phyloP scores from a whole-genome alignment of 2,329 filamentous ascomycete genomes.

The Sclerotiophoma versabilis region DNA sequence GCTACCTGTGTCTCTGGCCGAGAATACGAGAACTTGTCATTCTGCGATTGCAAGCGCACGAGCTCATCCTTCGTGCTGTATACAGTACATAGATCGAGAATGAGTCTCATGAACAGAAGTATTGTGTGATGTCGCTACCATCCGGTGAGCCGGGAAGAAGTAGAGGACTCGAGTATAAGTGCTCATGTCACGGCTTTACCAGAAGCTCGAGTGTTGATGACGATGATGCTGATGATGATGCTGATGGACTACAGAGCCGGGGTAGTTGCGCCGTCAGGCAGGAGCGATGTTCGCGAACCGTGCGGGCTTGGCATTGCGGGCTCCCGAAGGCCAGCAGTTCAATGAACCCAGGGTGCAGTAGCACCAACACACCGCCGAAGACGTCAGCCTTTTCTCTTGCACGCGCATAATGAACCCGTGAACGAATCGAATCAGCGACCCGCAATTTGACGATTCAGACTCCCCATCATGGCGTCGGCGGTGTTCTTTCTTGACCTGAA shows the following conservation, averaged over 20 bases:
- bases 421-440: conserved; percentile 5
- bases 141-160: too few species aligned
- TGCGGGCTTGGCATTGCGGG: conserved; percentile 14
- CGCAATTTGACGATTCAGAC: conserved; percentile 4
- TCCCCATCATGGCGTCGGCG: conserved; percentile 83
- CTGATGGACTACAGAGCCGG: neutral
- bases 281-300: neutral
- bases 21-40: too few species aligned
- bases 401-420: conserved; percentile 32
- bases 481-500: conserved; percentile 99
- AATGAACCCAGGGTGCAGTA: conserved; percentile 15
- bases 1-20: too few species aligned
- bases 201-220: neutral
- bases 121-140: too few species aligned
- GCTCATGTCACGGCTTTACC: too few species aligned
- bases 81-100: neutral
- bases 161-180: too few species aligned
- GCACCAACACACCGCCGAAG: conserved; percentile 15
- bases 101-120: neutral
- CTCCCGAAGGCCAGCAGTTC: conserved; percentile 11
- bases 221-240: too few species aligned
- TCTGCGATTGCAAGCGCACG: neutral
- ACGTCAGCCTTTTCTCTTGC: conserved; percentile 2
- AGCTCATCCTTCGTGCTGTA: neutral
- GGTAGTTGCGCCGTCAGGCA: neutral